Conservation (phyloP, 441 rosid species). For the Capsella rubella region DNA sequence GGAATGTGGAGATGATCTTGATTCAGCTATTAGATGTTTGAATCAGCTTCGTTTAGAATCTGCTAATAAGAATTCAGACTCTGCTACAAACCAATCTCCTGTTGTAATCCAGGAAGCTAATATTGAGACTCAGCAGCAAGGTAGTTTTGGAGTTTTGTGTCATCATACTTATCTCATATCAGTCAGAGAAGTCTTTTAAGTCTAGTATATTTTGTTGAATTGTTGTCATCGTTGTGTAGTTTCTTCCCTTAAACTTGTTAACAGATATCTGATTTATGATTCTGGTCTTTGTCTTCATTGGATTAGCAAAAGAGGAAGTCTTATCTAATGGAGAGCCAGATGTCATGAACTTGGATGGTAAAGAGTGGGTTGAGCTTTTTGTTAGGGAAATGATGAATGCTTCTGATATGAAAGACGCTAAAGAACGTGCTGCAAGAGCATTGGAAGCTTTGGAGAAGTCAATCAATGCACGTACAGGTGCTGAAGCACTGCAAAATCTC, state of each 20-base stretch:
- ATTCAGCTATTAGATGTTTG: conserved; percentile 85
- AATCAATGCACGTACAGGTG: conserved; percentile 65
- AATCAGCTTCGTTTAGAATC: conserved; percentile 83
- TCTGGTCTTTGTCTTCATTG: conserved; percentile 33
- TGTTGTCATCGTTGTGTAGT: neutral
- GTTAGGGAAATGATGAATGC: conserved; percentile 85
- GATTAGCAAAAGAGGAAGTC: conserved; percentile 49
- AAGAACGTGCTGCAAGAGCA: conserved; percentile 85
- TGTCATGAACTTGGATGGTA: conserved; percentile 49
- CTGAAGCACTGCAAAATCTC: conserved; percentile 66
- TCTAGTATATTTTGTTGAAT: neutral
- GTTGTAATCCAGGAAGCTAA: conserved; percentile 43
- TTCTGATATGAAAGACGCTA: conserved; percentile 85
- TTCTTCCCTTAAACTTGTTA: neutral
- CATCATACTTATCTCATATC: neutral
- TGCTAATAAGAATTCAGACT: conserved; percentile 35
- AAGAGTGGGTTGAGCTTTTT: conserved; percentile 74
- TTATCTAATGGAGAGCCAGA: conserved; percentile 50
- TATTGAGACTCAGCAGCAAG: conserved; percentile 53
- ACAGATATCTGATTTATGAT: neutral
- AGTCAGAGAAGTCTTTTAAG: neutral
- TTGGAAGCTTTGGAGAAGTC: conserved; percentile 86
- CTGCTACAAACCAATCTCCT: conserved; percentile 44
- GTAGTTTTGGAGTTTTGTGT: conserved; percentile 39
- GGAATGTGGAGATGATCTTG: conserved; percentile 87